phyloP scores from a whole-genome alignment of 1,139 yeast species.

The Hyphopichia pseudoburtonii region DNA sequence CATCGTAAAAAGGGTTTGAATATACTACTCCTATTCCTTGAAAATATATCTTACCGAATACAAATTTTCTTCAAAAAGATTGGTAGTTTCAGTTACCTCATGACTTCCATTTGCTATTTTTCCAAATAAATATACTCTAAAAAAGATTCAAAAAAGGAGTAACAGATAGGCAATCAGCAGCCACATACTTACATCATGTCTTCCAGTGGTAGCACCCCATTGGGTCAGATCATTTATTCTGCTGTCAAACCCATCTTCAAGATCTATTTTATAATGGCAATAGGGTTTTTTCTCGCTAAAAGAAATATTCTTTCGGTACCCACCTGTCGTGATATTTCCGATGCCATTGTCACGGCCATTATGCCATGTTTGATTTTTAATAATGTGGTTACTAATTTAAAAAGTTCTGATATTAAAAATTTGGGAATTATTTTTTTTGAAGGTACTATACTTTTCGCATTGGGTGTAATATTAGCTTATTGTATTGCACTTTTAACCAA shows the following conservation, averaged over 20 bases:
- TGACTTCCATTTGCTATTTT: too few relatives aligned
- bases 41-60: too few relatives aligned
- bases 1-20: too few relatives aligned
- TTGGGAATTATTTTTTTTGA: constrained; percentile 71
- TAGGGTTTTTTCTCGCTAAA: constrained; percentile 70
- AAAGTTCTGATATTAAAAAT: constrained; percentile 69
- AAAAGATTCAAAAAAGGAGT: too few relatives aligned
- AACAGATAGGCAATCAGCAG: too few relatives aligned
- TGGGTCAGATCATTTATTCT: constrained; percentile 75
- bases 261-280: constrained; percentile 70
- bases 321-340: constrained; percentile 71
- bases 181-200: too few relatives aligned
- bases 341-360: constrained; percentile 67
- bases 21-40: too few relatives aligned
- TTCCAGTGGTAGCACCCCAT: constrained; percentile 16
- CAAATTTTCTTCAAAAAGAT: too few relatives aligned
- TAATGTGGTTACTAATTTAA: constrained; percentile 69
- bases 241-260: constrained; percentile 87
- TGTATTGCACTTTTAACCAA: constrained; percentile 36
- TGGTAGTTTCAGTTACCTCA: too few relatives aligned
- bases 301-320: constrained; percentile 69
- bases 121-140: too few relatives aligned
- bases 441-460: constrained; percentile 43
- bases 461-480: constrained; percentile 39
- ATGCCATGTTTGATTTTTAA: constrained; percentile 79